A percentile compares a stretch with the other conserved stretches of the same genome.
These are phyloP conservation scores for Trichaptum fuscoviolaceum DNA, from an alignment of 768 basidiomycete genomes.

Conservation along the genomic window DNA sequence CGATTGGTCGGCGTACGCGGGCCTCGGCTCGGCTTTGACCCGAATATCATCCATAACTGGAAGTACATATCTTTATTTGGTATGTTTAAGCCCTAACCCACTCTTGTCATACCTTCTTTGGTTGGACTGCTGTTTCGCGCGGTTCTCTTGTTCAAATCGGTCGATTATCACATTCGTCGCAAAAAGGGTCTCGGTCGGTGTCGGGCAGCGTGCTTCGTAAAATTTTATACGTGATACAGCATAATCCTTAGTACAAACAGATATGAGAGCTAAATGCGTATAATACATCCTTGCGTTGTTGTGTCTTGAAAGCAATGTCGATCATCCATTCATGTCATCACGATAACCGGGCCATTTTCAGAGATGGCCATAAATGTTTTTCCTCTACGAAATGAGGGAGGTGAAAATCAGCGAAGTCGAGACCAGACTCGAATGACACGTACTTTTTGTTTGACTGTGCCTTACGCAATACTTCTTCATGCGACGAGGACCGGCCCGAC, in stretches of 20 bases:
- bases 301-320: not conserved
- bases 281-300: slow-evolving; percentile 1
- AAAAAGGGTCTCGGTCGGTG: slow-evolving; percentile 4
- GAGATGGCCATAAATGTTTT: not conserved
- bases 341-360: slow-evolving; percentile 3
- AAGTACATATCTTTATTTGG: not conserved
- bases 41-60: not conserved
- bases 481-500: not conserved
- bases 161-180: not conserved
- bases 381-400: not conserved
- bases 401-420: not conserved
- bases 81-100: not conserved
- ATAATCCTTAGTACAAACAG: not conserved
- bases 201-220: not conserved
- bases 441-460: not conserved
- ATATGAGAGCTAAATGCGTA: not conserved
- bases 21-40: not conserved
- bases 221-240: not conserved
- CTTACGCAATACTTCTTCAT: slow-evolving; percentile 2
- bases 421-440: not conserved
- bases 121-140: not conserved
- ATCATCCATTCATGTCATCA: slow-evolving; percentile 3
- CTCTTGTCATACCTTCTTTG: not conserved
- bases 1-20: not conserved
- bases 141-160: not conserved